Evolutionary conservation across 148 eudicot genomes (phyloP).

Genomic region (Fagopyrum homotropicum): DNA sequence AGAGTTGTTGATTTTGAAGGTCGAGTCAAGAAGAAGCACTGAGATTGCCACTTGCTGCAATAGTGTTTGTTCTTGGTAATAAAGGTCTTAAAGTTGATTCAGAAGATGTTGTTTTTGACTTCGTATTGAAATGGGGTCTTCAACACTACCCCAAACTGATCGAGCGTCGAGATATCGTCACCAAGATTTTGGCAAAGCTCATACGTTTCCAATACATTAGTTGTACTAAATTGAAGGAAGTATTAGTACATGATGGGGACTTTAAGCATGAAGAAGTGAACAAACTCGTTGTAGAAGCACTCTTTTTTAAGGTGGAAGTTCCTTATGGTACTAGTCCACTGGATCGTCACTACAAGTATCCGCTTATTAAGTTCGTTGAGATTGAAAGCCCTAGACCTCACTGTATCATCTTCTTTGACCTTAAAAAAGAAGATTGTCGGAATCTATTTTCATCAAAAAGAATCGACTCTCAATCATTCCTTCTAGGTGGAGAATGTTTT

Average conservation of each 20-base stretch:
- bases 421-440: slow-evolving; percentile 62
- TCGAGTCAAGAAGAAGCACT: slow-evolving; percentile 59
- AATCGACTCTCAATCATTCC: slow-evolving; percentile 76
- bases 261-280: slow-evolving; percentile 70
- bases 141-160: slow-evolving; percentile 54
- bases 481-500: slow-evolving; percentile 83
- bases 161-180: slow-evolving; percentile 65
- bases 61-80: slow-evolving; percentile 63
- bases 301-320: slow-evolving; percentile 74
- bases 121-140: slow-evolving; percentile 68
- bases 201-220: slow-evolving; percentile 78
- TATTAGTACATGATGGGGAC: slow-evolving; percentile 55
- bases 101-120: slow-evolving; percentile 77
- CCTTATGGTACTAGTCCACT: slow-evolving; percentile 58
- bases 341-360: slow-evolving; percentile 70
- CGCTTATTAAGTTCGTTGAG: slow-evolving; percentile 73
- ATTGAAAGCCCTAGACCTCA: slow-evolving; percentile 69
- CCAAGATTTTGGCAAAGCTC: slow-evolving; percentile 47
- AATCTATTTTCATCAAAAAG: slow-evolving; percentile 47
- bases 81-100: slow-evolving; percentile 79
- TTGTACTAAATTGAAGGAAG: slow-evolving; percentile 67
- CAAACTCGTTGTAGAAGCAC: slow-evolving; percentile 72
- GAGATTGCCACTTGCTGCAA: slow-evolving; percentile 65
- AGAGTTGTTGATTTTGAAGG: slow-evolving; percentile 51
- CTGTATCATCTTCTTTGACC: slow-evolving; percentile 71